A percentile compares a stretch with the other conserved stretches of the same genome.
These are phyloP conservation scores for Gamsiella multidivaricata DNA, from an alignment of 192 early-diverging fungal genomes.

Conservation along the genomic window DNA sequence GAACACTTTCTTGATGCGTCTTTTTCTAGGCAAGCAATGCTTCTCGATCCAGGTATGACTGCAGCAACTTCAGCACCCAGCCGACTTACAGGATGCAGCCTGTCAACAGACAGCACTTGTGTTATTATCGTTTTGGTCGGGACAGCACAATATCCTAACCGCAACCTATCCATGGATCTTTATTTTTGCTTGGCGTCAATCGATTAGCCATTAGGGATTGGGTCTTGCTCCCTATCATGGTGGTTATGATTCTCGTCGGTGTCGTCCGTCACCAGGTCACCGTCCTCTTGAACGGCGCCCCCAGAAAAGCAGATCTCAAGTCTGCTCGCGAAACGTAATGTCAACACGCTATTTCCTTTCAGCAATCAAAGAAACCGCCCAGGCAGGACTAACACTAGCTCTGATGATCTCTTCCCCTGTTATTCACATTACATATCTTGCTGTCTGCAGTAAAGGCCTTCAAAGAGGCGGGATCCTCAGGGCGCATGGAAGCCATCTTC, in stretches of 20 bases:
- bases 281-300: constrained; percentile 83
- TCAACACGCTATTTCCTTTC: too few relatives aligned
- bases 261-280: constrained; percentile 94
- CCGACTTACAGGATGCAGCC: too few relatives aligned
- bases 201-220: constrained; percentile 81
- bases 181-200: neutral
- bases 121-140: too few relatives aligned
- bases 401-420: too few relatives aligned
- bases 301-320: constrained; percentile 83
- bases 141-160: too few relatives aligned
- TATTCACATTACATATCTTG: neutral
- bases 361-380: too few relatives aligned
- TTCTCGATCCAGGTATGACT: constrained; percentile 70
- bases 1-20: constrained; percentile 1
- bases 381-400: too few relatives aligned
- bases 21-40: constrained; percentile 66
- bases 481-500: constrained; percentile 74
- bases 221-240: constrained; percentile 97
- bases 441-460: constrained; percentile 70
- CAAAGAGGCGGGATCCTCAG: constrained; percentile 78
- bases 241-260: constrained; percentile 97
- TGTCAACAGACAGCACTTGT: too few relatives aligned
- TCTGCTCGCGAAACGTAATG: constrained; percentile 83
- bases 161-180: too few relatives aligned
- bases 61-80: neutral